phyloP scores from a whole-genome alignment of 2,329 filamentous ascomycete genomes.

The Cytospora paraplurivora region DNA sequence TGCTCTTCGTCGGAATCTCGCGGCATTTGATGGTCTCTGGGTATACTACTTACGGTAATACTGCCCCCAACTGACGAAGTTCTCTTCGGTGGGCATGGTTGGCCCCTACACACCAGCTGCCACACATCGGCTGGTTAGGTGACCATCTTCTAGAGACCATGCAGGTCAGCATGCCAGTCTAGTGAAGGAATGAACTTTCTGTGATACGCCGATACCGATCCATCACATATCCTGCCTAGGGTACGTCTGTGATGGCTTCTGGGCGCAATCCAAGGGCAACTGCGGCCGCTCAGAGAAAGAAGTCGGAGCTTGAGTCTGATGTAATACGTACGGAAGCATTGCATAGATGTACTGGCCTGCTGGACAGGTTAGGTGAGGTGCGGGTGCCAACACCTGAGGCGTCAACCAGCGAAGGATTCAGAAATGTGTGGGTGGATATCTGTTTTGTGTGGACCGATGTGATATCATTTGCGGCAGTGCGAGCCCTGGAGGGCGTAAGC shows the following conservation, averaged over 20 bases:
- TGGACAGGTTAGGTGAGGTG: neutral
- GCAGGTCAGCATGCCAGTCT: no score
- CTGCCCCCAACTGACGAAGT: neutral
- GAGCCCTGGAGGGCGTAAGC: neutral
- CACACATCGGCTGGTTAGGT: no score
- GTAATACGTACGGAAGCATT: neutral
- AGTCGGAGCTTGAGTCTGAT: neutral
- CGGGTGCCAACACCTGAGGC: neutral
- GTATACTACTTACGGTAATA: neutral
- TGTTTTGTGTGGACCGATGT: neutral
- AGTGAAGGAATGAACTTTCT: no score
- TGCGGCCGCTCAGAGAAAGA: neutral
- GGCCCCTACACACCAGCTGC: no score
- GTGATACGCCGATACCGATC: no score
- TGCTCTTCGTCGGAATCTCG: conserved; percentile 7
- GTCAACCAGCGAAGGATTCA: neutral
- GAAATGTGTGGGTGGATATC: neutral
- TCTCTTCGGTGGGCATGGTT: neutral
- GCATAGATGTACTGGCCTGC: neutral
- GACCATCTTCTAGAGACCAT: no score
- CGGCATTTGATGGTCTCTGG: neutral
- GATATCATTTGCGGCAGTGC: neutral
- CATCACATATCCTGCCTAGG: no score
- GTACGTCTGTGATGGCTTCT: no score
- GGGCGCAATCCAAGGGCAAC: no score